Evolutionary conservation across 2,329 filamentous ascomycete species (phyloP).

Genomic region (Corniculantispora saksenae): DNA sequence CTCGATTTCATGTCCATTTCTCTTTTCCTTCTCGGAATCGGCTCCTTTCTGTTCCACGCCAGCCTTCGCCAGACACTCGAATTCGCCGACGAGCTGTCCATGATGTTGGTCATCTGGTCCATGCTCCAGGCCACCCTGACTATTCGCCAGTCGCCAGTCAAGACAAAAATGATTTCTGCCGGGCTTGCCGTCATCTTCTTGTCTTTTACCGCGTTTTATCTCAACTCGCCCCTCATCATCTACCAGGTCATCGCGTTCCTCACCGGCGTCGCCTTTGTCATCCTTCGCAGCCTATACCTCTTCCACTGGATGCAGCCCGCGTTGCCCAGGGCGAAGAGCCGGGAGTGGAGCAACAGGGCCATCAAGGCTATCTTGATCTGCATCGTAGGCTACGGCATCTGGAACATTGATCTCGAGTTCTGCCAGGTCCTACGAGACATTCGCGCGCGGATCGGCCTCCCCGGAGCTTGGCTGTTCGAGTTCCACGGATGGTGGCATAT

Average conservation of each 20-base stretch:
- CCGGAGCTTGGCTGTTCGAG: conserved; percentile 57
- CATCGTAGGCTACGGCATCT: conserved; percentile 51
- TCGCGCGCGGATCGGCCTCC: conserved; percentile 50
- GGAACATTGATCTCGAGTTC: conserved; percentile 57
- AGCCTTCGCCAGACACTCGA: conserved; percentile 44
- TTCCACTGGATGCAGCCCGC: conserved; percentile 32
- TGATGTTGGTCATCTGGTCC: conserved; percentile 54
- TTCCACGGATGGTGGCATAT: conserved; percentile 67
- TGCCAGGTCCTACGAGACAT: conserved; percentile 50
- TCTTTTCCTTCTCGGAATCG: conserved; percentile 43
- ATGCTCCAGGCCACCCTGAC: conserved; percentile 53
- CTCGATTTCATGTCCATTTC: conserved; percentile 44
- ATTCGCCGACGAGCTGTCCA: conserved; percentile 58
- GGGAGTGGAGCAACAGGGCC: conserved; percentile 29
- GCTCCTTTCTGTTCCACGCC: conserved; percentile 47
- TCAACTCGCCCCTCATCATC: conserved; percentile 43
- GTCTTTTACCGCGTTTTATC: conserved; percentile 44
- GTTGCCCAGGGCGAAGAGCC: conserved; percentile 30
- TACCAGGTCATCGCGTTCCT: conserved; percentile 44
- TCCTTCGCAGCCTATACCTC: conserved; percentile 37
- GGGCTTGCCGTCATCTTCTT: conserved; percentile 43
- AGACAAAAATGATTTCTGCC: conserved; percentile 34
- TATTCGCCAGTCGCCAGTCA: conserved; percentile 41
- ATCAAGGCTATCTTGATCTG: conserved; percentile 37
- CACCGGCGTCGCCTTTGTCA: conserved; percentile 34